phyloP scores from a whole-genome alignment of 2,329 filamentous ascomycete species.

The Chalaropsis ovoidea region DNA sequence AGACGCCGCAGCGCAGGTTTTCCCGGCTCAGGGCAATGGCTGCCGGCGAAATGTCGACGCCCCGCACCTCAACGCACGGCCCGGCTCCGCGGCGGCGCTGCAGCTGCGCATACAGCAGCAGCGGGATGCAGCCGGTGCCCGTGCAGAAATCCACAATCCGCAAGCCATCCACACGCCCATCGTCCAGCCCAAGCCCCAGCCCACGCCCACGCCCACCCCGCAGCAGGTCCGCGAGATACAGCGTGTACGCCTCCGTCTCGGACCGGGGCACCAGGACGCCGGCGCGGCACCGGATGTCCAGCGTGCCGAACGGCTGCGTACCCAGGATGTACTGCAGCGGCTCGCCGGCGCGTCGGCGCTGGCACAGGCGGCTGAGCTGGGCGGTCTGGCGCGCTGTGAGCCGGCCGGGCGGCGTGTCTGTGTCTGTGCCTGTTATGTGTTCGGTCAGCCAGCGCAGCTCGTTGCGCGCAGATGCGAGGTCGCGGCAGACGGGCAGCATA shows the following conservation, averaged over 20 bases:
- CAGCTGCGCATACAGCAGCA: slow-evolving; percentile 60
- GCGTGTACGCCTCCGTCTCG: slow-evolving; percentile 61
- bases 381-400: slow-evolving; percentile 4
- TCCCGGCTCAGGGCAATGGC: slow-evolving; percentile 55
- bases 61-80: slow-evolving; percentile 45
- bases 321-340: slow-evolving; percentile 87
- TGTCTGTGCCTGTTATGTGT: slow-evolving; percentile 39
- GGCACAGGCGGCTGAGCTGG: slow-evolving; percentile 34
- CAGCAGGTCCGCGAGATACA: slow-evolving; percentile 43
- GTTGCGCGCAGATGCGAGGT: slow-evolving; percentile 51
- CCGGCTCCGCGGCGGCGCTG: slow-evolving; percentile 32
- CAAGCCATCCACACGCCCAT: slow-evolving; percentile 32
- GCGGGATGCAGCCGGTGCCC: slow-evolving; percentile 79
- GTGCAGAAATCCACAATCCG: slow-evolving; percentile 77
- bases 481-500: slow-evolving; percentile 55
- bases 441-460: slow-evolving; percentile 66
- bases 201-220: slow-evolving; percentile 26
- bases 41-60: slow-evolving; percentile 59
- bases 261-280: slow-evolving; percentile 80
- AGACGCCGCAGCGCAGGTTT: slow-evolving; percentile 51
- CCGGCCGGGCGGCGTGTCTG: slow-evolving; percentile 19
- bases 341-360: slow-evolving; percentile 47
- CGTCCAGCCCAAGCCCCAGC: neutral
- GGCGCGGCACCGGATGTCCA: slow-evolving; percentile 65
- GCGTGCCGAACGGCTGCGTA: slow-evolving; percentile 72